These are phyloP conservation scores for Leptodontidium sp. DNA, from an alignment of 2,329 filamentous ascomycete genomes.

Conservation along the genomic window DNA sequence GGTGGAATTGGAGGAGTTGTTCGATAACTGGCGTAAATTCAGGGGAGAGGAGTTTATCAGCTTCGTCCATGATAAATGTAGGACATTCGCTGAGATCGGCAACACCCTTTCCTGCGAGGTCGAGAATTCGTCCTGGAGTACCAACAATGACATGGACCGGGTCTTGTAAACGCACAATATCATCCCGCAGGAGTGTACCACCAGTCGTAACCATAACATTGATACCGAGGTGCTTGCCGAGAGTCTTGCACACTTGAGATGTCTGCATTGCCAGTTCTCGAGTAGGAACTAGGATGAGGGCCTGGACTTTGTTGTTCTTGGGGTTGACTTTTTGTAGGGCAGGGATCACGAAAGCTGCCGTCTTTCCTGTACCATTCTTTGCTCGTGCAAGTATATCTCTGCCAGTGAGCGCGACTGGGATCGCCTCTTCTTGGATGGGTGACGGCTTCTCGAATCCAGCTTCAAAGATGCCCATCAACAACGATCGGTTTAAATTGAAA, in stretches of 20 bases:
- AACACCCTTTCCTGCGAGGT: constrained; percentile 94
- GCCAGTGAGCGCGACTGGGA: constrained; percentile 93
- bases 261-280: constrained; percentile 97
- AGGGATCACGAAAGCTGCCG: constrained; percentile 96
- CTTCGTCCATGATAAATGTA: constrained; percentile 99
- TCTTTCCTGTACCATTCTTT: constrained; percentile 99
- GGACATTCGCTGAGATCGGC: constrained; percentile 95
- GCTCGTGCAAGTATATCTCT: constrained; percentile 95
- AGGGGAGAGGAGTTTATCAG: constrained; percentile 94
- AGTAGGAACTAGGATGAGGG: constrained; percentile 94
- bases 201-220: constrained; percentile 99
- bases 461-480: constrained; percentile 99
- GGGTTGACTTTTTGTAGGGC: constrained; percentile 95
- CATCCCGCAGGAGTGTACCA: constrained; percentile 92
- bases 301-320: constrained; percentile 95
- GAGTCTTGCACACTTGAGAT: constrained; percentile 97
- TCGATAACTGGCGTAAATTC: constrained; percentile 99
- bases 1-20: constrained; percentile 92
- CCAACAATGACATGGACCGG: constrained; percentile 97
- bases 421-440: constrained; percentile 98
- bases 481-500: constrained; percentile 91
- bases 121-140: constrained; percentile 94
- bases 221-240: constrained; percentile 95
- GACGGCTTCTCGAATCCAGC: constrained; percentile 98
- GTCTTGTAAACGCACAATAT: constrained; percentile 94